phyloP scores from a whole-genome alignment of 2,329 filamentous ascomycete genomes.

The Colletotrichum sp. region DNA sequence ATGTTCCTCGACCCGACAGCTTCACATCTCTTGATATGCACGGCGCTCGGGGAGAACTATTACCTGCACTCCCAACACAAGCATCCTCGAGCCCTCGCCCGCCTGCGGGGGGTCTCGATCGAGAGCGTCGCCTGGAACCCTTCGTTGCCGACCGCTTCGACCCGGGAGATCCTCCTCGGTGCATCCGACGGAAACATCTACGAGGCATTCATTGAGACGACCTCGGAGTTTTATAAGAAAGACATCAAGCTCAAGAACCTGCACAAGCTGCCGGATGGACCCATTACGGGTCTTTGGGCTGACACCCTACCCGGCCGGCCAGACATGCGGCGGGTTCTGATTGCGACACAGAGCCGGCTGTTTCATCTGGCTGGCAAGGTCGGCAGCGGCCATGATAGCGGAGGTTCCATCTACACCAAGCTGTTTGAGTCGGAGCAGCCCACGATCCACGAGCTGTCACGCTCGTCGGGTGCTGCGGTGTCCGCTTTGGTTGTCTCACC shows the following conservation, averaged over 20 bases:
- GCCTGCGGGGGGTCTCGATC: constrained; percentile 84
- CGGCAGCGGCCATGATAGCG: constrained; percentile 77
- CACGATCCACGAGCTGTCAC: constrained; percentile 73
- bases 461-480: constrained; percentile 61
- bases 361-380: constrained; percentile 83
- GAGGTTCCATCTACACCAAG: constrained; percentile 83
- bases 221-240: constrained; percentile 91
- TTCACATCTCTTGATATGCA: constrained; percentile 91
- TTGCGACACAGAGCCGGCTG: constrained; percentile 79
- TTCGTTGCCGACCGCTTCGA: constrained; percentile 89
- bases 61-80: constrained; percentile 96
- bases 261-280: constrained; percentile 81
- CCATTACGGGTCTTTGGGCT: constrained; percentile 85
- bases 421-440: constrained; percentile 90
- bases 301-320: constrained; percentile 72
- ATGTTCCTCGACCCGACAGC: constrained; percentile 98
- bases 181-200: constrained; percentile 94
- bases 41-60: constrained; percentile 92
- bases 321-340: constrained; percentile 78
- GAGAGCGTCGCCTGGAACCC: constrained; percentile 96
- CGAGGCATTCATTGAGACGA: constrained; percentile 92
- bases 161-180: constrained; percentile 90
- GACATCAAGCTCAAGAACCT: constrained; percentile 89
- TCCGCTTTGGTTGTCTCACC: constrained; percentile 80
- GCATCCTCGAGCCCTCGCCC: constrained; percentile 80